Base-by-base conservation (phyloP, 2,329 filamentous ascomycete species). In the Monosporascus sp. region DNA sequence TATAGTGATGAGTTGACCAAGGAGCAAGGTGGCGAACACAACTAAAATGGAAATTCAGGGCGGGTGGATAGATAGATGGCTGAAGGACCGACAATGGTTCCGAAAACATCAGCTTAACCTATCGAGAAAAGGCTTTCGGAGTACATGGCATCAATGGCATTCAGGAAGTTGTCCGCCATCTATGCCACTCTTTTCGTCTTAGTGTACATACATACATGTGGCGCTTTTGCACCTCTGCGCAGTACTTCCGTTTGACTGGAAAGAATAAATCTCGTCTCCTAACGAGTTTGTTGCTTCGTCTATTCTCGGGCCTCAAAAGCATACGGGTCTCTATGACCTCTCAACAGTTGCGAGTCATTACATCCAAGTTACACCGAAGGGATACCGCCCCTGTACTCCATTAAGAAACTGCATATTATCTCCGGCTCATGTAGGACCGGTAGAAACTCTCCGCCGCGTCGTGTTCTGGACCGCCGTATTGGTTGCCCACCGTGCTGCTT, bases 371-470 rank as follows among this genome's bases (percentile, higher is more conserved):
- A 31, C 27, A 31, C 9, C 18, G 17, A 25, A 22, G 18, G 18
- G 25, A 35, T 22, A 11, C 8, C 27, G 17, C 27, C 15, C 36
- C 39, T 35, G 35, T 25, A 9, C 27, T 18, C 36, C 25, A 22
- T 35, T 27, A 20, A n/a, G 8, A 48, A 31, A 31, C 27, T 14
- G 9, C 27, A 31, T 4, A 31, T 53, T 58, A 69, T 60, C 64
- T 62, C 71, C 87, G 81, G 60, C 88, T 89, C 77, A 90, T 85
- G 73, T 90, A 96, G 52, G 90, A 96, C 49, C 89, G 83, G 70
- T 94, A 96, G 72, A 97, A 97, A 70, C 90, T 89, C 67, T 96
- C 91, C 1, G 89, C 86, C 17, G 88, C 86, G 66, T 89, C 87
- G 54, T 79, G 83, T 56, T 89, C 87, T 9, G 78, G 74, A 11